Conservation (phyloP, 495 filamentous ascomycete genomes). For the Daldinia grandis region DNA sequence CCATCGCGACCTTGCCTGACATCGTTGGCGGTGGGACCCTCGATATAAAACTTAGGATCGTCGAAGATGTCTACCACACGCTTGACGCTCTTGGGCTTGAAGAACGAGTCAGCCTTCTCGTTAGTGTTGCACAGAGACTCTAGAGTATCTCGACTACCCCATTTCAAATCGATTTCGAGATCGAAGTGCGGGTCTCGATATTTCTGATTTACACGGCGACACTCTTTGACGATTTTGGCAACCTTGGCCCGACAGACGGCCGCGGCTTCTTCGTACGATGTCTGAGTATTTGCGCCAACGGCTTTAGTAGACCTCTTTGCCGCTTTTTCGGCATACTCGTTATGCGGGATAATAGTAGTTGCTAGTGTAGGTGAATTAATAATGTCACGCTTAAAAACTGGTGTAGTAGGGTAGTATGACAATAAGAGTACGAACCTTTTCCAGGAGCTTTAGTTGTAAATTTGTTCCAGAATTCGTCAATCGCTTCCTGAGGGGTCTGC, state of each 20-base stretch:
- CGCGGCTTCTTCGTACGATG: constrained; percentile 78
- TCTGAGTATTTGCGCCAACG: constrained; percentile 53
- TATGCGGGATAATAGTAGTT: constrained; percentile 76
- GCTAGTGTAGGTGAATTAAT: constrained; percentile 54
- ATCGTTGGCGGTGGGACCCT: constrained; percentile 83
- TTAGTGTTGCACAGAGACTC: constrained; percentile 63
- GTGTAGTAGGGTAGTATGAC: not conserved
- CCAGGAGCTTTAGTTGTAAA: constrained; percentile 73
- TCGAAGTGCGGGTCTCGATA: constrained; percentile 92
- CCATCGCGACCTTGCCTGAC: constrained; percentile 81
- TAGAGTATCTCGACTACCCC: constrained; percentile 64
- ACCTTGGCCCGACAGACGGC: constrained; percentile 76
- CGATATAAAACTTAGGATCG: constrained; percentile 82
- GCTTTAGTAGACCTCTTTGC: constrained; percentile 65
- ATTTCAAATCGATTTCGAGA: constrained; percentile 81
- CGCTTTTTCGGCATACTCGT: constrained; percentile 72
- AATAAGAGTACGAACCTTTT: constrained; percentile 49
- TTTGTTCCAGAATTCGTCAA: constrained; percentile 81
- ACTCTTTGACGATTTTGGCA: constrained; percentile 82
- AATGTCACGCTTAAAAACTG: not conserved
- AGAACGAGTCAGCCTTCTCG: constrained; percentile 40
- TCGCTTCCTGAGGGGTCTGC: constrained; percentile 71
- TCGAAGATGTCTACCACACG: constrained; percentile 86
- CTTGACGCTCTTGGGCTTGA: constrained; percentile 70
- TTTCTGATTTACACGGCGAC: constrained; percentile 84